A percentile compares a stretch with the other conserved stretches of the same genome.
Evolutionary conservation across 345 rosid genomes (phyloP).

Genomic region (Viola odorata): DNA sequence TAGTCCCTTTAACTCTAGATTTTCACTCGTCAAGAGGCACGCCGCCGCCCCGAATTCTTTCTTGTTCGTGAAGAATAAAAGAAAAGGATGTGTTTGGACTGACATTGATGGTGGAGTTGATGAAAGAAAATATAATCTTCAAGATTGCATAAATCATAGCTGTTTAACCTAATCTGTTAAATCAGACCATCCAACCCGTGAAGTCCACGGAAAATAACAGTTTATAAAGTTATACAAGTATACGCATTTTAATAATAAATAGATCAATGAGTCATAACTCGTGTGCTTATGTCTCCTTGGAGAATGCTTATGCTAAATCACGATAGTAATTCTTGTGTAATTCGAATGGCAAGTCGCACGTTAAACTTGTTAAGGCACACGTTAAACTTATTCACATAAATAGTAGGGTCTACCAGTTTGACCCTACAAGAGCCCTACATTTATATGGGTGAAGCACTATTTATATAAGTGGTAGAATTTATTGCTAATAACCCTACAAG

Average conservation of each 20-base stretch:
- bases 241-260: slow-evolving; percentile 3
- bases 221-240: not conserved
- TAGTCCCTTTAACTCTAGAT: slow-evolving; percentile 10
- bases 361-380: too few relatives aligned
- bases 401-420: too few relatives aligned
- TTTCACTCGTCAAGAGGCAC: not conserved
- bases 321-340: too few relatives aligned
- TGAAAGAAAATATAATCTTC: not conserved
- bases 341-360: too few relatives aligned
- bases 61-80: slow-evolving; percentile 20
- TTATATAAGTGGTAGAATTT: too few relatives aligned
- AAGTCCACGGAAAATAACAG: slow-evolving; percentile 6
- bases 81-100: not conserved
- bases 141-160: not conserved
- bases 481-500: too few relatives aligned
- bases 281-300: too few relatives aligned
- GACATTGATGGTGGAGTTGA: not conserved
- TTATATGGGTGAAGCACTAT: not conserved
- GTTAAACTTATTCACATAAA: too few relatives aligned
- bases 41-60: not conserved
- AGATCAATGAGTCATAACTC: not conserved
- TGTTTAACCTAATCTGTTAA: slow-evolving; percentile 16
- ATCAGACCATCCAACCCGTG: slow-evolving; percentile 22
- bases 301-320: too few relatives aligned
- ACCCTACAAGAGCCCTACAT: too few relatives aligned